Conservation (phyloP, 2,329 filamentous ascomycete genomes). For the Paraphoma sp. region DNA sequence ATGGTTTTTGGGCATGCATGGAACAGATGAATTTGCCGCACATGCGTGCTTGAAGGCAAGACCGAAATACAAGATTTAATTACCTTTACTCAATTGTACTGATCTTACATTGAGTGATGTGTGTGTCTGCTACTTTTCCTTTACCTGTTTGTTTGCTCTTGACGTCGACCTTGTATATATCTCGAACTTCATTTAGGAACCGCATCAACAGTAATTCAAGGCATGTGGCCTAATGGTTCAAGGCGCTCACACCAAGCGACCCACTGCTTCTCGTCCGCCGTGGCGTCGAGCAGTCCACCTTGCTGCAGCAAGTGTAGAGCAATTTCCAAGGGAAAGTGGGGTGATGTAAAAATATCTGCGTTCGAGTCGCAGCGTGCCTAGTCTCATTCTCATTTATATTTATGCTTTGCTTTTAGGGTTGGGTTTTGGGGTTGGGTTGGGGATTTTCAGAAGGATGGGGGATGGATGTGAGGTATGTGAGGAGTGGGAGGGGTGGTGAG, state of each 20-base stretch:
- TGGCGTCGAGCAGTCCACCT: not conserved
- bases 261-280: not conserved
- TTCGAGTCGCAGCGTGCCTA: slow-evolving; percentile 2
- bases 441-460: too few species aligned
- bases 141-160: not conserved
- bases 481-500: too few species aligned
- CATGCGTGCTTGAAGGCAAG: slow-evolving; percentile 9
- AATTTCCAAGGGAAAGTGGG: not conserved
- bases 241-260: not conserved
- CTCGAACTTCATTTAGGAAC: not conserved
- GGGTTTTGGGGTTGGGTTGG: too few species aligned
- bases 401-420: too few species aligned
- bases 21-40: slow-evolving; percentile 6
- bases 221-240: not conserved
- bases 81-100: slow-evolving; percentile 9
- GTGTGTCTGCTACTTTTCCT: not conserved
- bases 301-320: not conserved
- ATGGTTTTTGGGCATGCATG: slow-evolving; percentile 12
- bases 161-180: not conserved
- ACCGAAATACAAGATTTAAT: slow-evolving; percentile 24
- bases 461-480: too few species aligned
- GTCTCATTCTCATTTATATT: not conserved
- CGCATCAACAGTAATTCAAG: not conserved
- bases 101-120: not conserved
- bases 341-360: slow-evolving; percentile 2